These are phyloP conservation scores for Scolecobasidium constrictum DNA, from an alignment of 2,329 filamentous ascomycete species.

Conservation along the genomic window DNA sequence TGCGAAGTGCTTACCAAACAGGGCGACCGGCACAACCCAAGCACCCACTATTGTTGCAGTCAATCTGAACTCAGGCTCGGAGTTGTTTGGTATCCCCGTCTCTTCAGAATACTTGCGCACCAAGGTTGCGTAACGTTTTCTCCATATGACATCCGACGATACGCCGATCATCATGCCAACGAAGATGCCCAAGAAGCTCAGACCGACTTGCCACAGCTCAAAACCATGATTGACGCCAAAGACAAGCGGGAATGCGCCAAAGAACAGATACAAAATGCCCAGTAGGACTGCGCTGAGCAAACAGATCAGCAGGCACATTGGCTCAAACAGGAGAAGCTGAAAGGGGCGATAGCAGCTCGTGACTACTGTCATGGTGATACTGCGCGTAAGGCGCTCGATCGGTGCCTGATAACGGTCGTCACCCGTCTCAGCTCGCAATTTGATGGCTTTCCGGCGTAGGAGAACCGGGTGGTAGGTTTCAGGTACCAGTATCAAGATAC, in stretches of 20 bases:
- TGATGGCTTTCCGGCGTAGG: conserved; percentile 59
- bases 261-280: conserved; percentile 69
- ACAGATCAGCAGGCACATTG: conserved; percentile 67
- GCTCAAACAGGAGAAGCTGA: conserved; percentile 68
- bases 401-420: conserved; percentile 66
- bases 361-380: conserved; percentile 38
- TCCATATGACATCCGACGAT: conserved; percentile 7
- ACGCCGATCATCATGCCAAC: conserved; percentile 10
- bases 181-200: conserved; percentile 45
- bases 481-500: conserved; percentile 56
- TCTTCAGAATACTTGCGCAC: conserved; percentile 5
- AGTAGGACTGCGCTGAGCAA: conserved; percentile 64
- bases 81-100: conserved; percentile 32
- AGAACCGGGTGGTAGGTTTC: conserved; percentile 75
- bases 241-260: conserved; percentile 64
- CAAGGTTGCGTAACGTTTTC: conserved; percentile 6
- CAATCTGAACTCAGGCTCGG: conserved; percentile 79
- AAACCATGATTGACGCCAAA: conserved; percentile 59
- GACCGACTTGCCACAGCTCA: conserved; percentile 56
- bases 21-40: conserved; percentile 63
- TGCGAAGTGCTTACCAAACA: conserved; percentile 55
- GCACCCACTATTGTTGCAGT: conserved; percentile 58
- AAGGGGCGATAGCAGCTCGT: conserved; percentile 55
- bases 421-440: conserved; percentile 63
- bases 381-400: conserved; percentile 57